Percentiles rank a stretch among this genome's conserved stretches.
Conservation (phyloP, 2,329 filamentous ascomycete genomes). For the Fulvia fulva region DNA sequence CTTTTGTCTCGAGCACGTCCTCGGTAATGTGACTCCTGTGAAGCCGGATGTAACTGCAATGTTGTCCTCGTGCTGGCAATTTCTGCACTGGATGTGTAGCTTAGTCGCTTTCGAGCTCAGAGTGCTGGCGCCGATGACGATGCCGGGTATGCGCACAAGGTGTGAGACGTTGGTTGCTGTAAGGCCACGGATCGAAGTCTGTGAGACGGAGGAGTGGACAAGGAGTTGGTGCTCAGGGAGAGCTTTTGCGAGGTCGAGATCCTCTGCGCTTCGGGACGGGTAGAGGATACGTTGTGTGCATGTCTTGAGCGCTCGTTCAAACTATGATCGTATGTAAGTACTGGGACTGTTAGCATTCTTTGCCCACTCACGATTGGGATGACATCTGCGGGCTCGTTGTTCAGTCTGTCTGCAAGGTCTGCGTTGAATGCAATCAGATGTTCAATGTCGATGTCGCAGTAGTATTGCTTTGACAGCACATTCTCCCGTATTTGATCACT, state of each 20-base stretch:
- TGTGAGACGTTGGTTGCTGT: slow-evolving; percentile 89
- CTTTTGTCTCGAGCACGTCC: slow-evolving; percentile 63
- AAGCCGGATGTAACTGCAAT: slow-evolving; percentile 80
- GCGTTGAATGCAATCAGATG: slow-evolving; percentile 96
- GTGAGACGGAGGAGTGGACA: slow-evolving; percentile 83
- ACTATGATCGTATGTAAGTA: slow-evolving; percentile 52
- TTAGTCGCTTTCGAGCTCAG: slow-evolving; percentile 92
- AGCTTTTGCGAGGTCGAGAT: slow-evolving; percentile 46
- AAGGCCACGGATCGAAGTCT: slow-evolving; percentile 89
- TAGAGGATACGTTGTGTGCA: slow-evolving; percentile 94
- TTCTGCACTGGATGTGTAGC: slow-evolving; percentile 82
- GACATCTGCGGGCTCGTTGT: slow-evolving; percentile 84
- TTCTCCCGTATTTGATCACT: slow-evolving; percentile 96
- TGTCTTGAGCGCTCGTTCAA: slow-evolving; percentile 82
- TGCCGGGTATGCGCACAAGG: slow-evolving; percentile 93
- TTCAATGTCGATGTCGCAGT: slow-evolving; percentile 91
- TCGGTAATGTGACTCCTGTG: slow-evolving; percentile 76
- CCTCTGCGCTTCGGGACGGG: slow-evolving; percentile 62
- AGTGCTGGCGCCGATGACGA: slow-evolving; percentile 94
- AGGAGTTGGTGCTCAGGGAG: slow-evolving; percentile 89
- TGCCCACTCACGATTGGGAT: slow-evolving; percentile 72
- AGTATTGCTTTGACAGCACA: slow-evolving; percentile 88
- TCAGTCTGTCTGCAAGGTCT: slow-evolving; percentile 84
- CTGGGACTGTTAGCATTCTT: slow-evolving; percentile 9
- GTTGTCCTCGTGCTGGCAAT: slow-evolving; percentile 68